These are phyloP conservation scores for Cytospora piceae DNA, from an alignment of 2,329 filamentous ascomycete species.

Conservation along the genomic window DNA sequence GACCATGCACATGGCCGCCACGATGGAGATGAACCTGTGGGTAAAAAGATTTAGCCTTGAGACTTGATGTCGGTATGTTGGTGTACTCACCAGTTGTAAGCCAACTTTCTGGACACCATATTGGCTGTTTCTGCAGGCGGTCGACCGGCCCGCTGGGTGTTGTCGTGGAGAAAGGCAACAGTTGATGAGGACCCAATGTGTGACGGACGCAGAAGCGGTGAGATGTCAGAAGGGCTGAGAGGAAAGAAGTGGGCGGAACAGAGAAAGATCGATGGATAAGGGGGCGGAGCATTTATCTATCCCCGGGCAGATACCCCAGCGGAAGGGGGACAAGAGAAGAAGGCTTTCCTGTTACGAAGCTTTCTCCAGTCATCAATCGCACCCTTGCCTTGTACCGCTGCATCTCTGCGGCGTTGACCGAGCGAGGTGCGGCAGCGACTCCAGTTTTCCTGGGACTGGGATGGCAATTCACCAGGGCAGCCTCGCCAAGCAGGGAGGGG, in stretches of 20 bases:
- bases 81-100: conserved; percentile 36
- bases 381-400: conserved; percentile 1
- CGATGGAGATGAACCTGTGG: conserved; percentile 66
- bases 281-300: conserved; percentile 16
- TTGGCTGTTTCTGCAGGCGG: conserved; percentile 28
- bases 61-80: neutral
- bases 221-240: neutral
- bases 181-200: neutral
- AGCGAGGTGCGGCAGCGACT: neutral
- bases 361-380: neutral
- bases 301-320: neutral
- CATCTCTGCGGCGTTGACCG: neutral
- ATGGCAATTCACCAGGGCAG: conserved; percentile 5
- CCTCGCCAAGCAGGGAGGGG: conserved; percentile 13
- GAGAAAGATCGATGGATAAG: neutral
- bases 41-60: neutral
- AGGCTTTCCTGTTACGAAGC: neutral
- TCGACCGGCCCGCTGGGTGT: conserved; percentile 18
- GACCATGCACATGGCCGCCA: conserved; percentile 75
- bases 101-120: conserved; percentile 35
- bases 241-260: neutral
- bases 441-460: conserved; percentile 8
- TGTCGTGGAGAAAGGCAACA: neutral
- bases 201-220: neutral
- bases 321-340: neutral